Evolutionary conservation across 1,284 basidiomycete genomes (phyloP).

Genomic region (Pyrrhoderma lamaoense): DNA sequence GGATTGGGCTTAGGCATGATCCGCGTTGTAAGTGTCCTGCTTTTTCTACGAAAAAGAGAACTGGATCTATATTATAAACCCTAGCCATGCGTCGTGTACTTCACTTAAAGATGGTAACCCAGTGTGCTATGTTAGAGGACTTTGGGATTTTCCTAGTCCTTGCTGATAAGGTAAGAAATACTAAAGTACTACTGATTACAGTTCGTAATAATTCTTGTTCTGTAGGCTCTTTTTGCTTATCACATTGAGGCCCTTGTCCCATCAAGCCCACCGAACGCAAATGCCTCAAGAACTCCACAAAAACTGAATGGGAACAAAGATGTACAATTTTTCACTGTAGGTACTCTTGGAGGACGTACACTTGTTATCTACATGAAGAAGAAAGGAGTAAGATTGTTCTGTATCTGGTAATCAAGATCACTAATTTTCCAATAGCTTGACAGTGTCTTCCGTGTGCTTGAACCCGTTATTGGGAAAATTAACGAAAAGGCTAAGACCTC

Average conservation of each 20-base stretch:
- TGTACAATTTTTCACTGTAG: constrained; percentile 92
- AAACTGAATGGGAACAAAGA: constrained; percentile 85
- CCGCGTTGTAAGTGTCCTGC: constrained; percentile 54
- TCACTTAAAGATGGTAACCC: constrained; percentile 85
- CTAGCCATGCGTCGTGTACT: constrained; percentile 82
- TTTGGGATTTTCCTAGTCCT: constrained; percentile 94
- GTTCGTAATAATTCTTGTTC: neutral
- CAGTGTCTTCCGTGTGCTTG: constrained; percentile 89
- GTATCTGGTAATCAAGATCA: constrained; percentile 10
- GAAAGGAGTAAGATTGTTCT: constrained; percentile 62
- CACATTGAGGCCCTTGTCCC: constrained; percentile 95
- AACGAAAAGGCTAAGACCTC: constrained; percentile 65
- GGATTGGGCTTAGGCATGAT: constrained; percentile 91
- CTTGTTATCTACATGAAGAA: constrained; percentile 95
- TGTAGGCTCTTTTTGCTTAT: constrained; percentile 74
- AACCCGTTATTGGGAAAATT: constrained; percentile 84
- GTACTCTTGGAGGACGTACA: constrained; percentile 76
- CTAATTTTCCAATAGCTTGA: constrained; percentile 46
- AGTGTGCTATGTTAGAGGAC: constrained; percentile 91
- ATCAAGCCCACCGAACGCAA: constrained; percentile 57
- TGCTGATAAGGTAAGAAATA: constrained; percentile 69
- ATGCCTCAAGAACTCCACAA: constrained; percentile 71
- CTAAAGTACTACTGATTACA: neutral
- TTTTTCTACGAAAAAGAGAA: constrained; percentile 1
- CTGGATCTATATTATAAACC: constrained; percentile 4